Base-by-base conservation (phyloP, 2,329 filamentous ascomycete genomes). In the Graphiopsis chlorocephala region DNA sequence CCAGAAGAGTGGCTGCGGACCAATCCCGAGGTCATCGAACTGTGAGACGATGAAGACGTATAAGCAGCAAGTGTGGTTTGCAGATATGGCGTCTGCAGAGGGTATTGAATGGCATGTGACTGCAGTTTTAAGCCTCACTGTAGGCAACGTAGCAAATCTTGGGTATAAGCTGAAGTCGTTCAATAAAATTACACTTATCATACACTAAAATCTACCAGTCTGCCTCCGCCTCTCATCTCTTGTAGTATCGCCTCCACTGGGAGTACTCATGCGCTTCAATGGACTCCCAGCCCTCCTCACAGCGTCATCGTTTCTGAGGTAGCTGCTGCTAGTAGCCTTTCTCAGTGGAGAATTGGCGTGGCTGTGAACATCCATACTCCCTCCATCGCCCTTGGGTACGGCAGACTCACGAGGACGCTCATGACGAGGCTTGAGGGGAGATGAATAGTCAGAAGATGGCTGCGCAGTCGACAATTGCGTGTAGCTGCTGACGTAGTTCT, bases 321-420 rank as follows among this genome's bases (percentile, higher is more conserved):
- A 77, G 64, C 82, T 90, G 77, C 77, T 86, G 77, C 80, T 91
- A 71, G 82, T 87, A 1, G 90, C 84, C 75, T 96, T 97, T 72
- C 92, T 90, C 14, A 98, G 77, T 0, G 94, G 94, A 12, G 92
- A 96, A 47, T 89, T 90, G 6, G 88, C 88, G 75, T 96, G 92
- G 6, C 85, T 89, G 76, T 88, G 93, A 0, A 96, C 84, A 15
- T 93, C 93, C 58, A 97, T 81, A 73, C 85, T 94, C 2, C 93
- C 92, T 17, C 92, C 92, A 73, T 89, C 87, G 11, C 86, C 82
- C 45, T 71, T 71, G 20, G 50, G 81, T 77, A 71, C 83, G 84
- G 64, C 86, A 81, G 25, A 85, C 83, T 72, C 87, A 81, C 42
- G 65, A 70, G 76, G 66, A 28, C 80, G 72, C 25, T 84, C 72